Base-by-base conservation (phyloP, 2,329 filamentous ascomycete genomes). In the Chrysoporthe cubensis region DNA sequence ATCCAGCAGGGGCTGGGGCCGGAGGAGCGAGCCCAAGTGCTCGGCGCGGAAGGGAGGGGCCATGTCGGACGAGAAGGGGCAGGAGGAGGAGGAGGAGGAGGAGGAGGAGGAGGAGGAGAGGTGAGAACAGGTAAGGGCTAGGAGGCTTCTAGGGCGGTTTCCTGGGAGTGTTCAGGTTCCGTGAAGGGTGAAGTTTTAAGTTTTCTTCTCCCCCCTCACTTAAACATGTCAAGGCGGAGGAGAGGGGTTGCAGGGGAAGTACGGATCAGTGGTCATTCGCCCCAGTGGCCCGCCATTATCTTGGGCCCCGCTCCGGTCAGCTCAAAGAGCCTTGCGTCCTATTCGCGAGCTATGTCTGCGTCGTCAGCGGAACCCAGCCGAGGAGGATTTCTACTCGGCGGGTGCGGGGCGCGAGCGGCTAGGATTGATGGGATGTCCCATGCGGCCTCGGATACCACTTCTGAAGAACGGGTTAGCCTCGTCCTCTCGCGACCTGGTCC, bases 11-110 rank as follows among this genome's bases (percentile, higher is more conserved):
- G 72, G 65, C 72, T 78, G 70, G 63, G 77, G 76, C 9, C 76
- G 74, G 62, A 78, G 73, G 58, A 78, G 76, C 44, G 76, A 78
- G 72, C 76, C 77, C 74, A 78, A 73, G 67, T 78, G 76, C 72
- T 78, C 77, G 62, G 76, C 76, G 67, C 76, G 76, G 70, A 78
- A 78, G 18, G 72, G 72, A 2, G 76, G 76, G 43, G 76, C 74
- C 75, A 77, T 77, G 1, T 44, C 70, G 14, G 9, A n/a, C 9
- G 3, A 52, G 8, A n/a, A 50, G n/a, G n/a, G 5, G n/a, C n/a
- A n/a, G n/a, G n/a, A n/a, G n/a, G n/a, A n/a, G n/a, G n/a, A n/a
- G n/a, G n/a, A n/a, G 8, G 6, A 46, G 18, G 43, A 50, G n/a
- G 13, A 13, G 46, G 7, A 4, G 13, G 5, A n/a, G 44, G 4